Base-by-base conservation (phyloP, 1,139 yeast species). In the Suhomyces taliae region DNA sequence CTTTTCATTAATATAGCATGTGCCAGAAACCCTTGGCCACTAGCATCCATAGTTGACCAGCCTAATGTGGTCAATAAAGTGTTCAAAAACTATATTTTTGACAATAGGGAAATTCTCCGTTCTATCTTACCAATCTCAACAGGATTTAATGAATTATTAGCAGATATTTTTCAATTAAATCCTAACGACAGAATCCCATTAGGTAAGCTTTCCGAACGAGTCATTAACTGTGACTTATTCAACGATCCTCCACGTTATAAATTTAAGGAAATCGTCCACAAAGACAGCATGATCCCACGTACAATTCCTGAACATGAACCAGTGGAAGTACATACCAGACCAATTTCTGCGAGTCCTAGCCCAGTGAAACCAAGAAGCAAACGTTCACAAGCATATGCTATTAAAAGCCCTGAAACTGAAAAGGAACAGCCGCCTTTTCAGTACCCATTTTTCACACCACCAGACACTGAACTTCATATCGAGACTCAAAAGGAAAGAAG, bases 1-100 rank as follows among this genome's bases (percentile, higher is more conserved):
- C 83, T 90, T 34, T 72, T 90, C 49, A 82, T 90, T 52, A 90
- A 90, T 61, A 74, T 90, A 44, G 78, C 89, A 11, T 88, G 96
- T 57, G 84, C 90, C 39, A 78, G 96, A 62, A 90, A 90, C 60
- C 97, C 97, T 15, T 90, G 97, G 97, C 81, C 90, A 46, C 82
- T 85, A 55, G 96, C 97, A 5, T 78, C 86, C 44, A 68, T 80
- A 36, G 64, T 65, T 7, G 79, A 79, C 39, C 44, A 53, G 11
- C 88, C 84, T 58, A 70, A 78, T 39, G 65, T 70, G 31, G 79
- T 83, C 56, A 74, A 78, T 10, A 66, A 66, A 15, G 80, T 87
- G 14, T 74, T 89, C 53, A 67, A 72, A 59, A 79, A 77, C 53
- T 74, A 71, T 50, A 64, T 70, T 37, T 54, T 69, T 41, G 62